These are phyloP conservation scores for Mycena vulgaris DNA, from an alignment of 768 basidiomycete genomes.

Conservation along the genomic window DNA sequence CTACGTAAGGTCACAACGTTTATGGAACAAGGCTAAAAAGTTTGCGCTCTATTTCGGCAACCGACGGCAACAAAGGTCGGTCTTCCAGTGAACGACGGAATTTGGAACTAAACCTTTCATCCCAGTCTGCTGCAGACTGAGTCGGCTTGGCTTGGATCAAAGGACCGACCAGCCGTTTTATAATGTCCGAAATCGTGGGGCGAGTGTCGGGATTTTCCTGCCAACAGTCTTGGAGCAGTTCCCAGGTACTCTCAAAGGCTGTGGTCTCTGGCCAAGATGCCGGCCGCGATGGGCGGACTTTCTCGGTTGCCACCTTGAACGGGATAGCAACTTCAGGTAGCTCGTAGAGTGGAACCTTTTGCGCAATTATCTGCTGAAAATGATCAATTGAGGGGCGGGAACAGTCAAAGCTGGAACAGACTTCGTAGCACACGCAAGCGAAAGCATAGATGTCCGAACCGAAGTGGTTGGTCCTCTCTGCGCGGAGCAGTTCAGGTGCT, in stretches of 20 bases:
- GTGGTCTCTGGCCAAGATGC: neutral
- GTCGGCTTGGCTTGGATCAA: conserved; percentile 20
- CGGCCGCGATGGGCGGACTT: neutral
- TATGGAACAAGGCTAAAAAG: too few relatives aligned
- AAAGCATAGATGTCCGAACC: conserved; percentile 1
- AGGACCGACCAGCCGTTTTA: neutral
- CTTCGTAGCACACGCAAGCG: conserved; percentile 43
- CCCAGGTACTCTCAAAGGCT: conserved; percentile 5
- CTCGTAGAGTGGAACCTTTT: conserved; percentile 8
- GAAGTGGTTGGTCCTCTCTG: neutral
- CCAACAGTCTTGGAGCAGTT: conserved; percentile 20
- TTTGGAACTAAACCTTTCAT: conserved; percentile 18
- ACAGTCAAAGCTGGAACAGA: conserved; percentile 3
- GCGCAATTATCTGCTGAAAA: conserved; percentile 13
- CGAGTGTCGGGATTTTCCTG: neutral
- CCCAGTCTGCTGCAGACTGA: conserved; percentile 10
- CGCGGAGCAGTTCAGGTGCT: neutral
- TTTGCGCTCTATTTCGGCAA: neutral
- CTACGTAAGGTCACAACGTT: too few relatives aligned
- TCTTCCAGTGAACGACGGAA: conserved; percentile 12
- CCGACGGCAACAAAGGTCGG: conserved; percentile 1
- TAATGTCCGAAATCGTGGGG: neutral
- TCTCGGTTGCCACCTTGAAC: neutral
- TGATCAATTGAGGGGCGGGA: neutral
- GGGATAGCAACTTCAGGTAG: conserved; percentile 7